Percentiles rank a stretch among this genome's conserved stretches.
These are phyloP conservation scores for Fusarium succisae DNA, from an alignment of 2,329 filamentous ascomycete species.

Conservation along the genomic window DNA sequence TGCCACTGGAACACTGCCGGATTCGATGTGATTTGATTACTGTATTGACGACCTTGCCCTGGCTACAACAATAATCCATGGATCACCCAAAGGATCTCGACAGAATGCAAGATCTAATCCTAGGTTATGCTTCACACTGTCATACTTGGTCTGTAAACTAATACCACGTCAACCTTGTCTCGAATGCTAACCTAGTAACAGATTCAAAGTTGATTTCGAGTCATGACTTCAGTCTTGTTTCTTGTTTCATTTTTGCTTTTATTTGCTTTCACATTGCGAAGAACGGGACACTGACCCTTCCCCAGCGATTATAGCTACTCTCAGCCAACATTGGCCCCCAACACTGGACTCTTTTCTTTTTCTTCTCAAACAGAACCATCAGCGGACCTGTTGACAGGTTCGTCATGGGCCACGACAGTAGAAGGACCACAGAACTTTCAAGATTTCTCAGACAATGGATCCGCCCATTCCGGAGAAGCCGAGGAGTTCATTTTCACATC, in stretches of 20 bases:
- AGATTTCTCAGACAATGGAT: slow-evolving; percentile 62
- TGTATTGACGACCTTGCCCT: slow-evolving; percentile 13
- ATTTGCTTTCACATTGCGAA: slow-evolving; percentile 52
- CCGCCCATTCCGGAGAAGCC: slow-evolving; percentile 60
- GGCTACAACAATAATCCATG: background rate
- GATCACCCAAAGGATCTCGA: slow-evolving; percentile 23
- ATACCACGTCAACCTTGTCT: slow-evolving; percentile 11
- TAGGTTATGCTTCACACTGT: slow-evolving; percentile 9
- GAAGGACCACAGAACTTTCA: slow-evolving; percentile 70
- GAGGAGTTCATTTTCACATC: slow-evolving; percentile 66
- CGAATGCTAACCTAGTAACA: slow-evolving; percentile 47
- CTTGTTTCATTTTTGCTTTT: slow-evolving; percentile 43
- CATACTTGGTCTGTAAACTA: slow-evolving; percentile 44
- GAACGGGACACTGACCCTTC: slow-evolving; percentile 66
- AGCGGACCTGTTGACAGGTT: slow-evolving; percentile 63
- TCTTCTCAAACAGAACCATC: slow-evolving; percentile 68
- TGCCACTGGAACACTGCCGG: slow-evolving; percentile 16
- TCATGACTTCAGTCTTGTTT: slow-evolving; percentile 42
- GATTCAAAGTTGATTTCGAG: slow-evolving; percentile 67
- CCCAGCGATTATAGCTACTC: slow-evolving; percentile 66
- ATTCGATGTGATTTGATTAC: slow-evolving; percentile 25
- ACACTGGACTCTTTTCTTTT: slow-evolving; percentile 65
- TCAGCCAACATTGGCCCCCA: slow-evolving; percentile 61
- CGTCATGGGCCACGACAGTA: slow-evolving; percentile 65
- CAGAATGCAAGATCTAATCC: slow-evolving; percentile 32